Conservation (phyloP, 805 yeast species). For the Kluyveromyces siamensis region DNA sequence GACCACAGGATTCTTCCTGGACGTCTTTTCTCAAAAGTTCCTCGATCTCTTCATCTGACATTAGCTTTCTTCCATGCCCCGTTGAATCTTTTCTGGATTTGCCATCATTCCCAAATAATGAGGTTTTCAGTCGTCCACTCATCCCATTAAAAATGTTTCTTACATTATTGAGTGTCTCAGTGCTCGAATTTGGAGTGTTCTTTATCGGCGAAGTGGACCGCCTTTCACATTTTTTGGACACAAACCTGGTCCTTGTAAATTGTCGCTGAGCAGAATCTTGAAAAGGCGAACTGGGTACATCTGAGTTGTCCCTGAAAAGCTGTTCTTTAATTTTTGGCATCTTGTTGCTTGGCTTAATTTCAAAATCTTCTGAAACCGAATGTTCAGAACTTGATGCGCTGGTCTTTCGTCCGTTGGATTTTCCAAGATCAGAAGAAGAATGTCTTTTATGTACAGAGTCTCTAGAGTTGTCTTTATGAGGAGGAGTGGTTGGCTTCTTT, state of each 20-base stretch:
- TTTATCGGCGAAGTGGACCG: constrained; percentile 21
- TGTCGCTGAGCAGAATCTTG: constrained; percentile 13
- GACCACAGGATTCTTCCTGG: neutral
- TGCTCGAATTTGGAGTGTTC: constrained; percentile 10
- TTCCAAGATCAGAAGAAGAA: neutral
- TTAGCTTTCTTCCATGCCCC: neutral
- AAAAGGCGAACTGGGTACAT: constrained; percentile 9
- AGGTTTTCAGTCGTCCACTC: neutral
- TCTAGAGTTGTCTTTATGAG: neutral
- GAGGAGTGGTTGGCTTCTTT: neutral
- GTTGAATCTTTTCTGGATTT: neutral
- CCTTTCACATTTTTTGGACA: constrained; percentile 9
- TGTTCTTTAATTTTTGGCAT: neutral
- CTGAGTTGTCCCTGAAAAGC: neutral
- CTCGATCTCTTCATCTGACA: constrained; percentile 1
- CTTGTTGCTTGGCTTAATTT: constrained; percentile 1
- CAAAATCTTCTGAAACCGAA: neutral
- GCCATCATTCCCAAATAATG: neutral
- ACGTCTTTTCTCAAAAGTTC: neutral
- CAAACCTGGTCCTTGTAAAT: constrained; percentile 17
- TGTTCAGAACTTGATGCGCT: neutral
- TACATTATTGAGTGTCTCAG: constrained; percentile 11
- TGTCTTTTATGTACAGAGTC: neutral
- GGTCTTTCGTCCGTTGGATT: neutral
- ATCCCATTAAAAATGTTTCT: constrained; percentile 8